Percentiles rank a stretch among this genome's conserved stretches.
phyloP scores from a whole-genome alignment of 305 asterid genomes.

The Fraxinus albicans region DNA sequence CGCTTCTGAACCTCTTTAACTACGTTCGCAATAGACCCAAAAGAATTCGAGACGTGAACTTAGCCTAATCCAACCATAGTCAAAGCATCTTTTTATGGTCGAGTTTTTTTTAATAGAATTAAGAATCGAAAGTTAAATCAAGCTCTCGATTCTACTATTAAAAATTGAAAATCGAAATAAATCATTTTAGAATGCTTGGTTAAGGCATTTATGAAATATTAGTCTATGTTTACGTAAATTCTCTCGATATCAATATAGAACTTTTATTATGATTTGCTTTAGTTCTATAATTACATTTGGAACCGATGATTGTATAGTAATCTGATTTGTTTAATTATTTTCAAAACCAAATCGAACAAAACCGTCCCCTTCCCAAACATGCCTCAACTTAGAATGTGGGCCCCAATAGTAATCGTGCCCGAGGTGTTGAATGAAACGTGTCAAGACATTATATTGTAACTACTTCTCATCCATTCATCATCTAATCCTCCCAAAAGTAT shows the following conservation, averaged over 20 bases:
- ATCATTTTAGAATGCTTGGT: background rate
- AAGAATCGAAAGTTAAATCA: too few relatives aligned
- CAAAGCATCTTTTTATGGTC: too few relatives aligned
- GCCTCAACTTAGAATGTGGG: background rate
- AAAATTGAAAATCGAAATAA: background rate
- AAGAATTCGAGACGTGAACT: too few relatives aligned
- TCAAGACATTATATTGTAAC: background rate
- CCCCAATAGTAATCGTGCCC: background rate
- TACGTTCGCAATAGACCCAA: too few relatives aligned
- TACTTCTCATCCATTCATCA: slow-evolving; percentile 32
- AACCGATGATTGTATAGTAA: background rate
- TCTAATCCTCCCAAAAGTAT: slow-evolving; percentile 8
- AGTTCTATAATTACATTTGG: background rate
- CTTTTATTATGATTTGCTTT: too few relatives aligned
- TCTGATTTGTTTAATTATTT: background rate
- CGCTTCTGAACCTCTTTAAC: too few relatives aligned
- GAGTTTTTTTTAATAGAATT: too few relatives aligned
- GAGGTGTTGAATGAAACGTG: background rate
- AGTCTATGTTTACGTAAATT: background rate
- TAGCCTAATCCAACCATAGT: too few relatives aligned
- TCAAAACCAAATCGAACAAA: background rate
- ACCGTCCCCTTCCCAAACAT: background rate
- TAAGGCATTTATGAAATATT: background rate
- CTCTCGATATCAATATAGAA: background rate
- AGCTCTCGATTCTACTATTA: background rate